Conservation (phyloP, 1,284 basidiomycete species). For the Mycena sp. region DNA sequence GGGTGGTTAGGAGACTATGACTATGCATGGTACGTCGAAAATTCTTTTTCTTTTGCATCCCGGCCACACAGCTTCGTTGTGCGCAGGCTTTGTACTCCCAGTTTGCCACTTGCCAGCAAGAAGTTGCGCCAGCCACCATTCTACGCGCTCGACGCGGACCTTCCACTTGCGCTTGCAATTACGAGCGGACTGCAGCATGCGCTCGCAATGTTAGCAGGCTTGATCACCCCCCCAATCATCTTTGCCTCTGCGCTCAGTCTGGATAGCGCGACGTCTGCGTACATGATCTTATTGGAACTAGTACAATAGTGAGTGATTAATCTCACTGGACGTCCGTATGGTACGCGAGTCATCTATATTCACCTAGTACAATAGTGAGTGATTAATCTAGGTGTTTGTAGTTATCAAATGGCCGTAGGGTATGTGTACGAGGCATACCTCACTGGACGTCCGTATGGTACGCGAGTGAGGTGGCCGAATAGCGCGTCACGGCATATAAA, state of each 20-base stretch:
- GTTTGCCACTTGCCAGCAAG: conserved; percentile 59
- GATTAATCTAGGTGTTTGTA: too few relatives aligned
- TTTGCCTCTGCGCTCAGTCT: conserved; percentile 73
- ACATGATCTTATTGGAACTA: too few relatives aligned
- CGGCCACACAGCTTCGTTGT: neutral
- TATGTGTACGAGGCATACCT: too few relatives aligned
- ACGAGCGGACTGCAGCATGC: conserved; percentile 80
- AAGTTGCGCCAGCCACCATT: conserved; percentile 67
- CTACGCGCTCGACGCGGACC: conserved; percentile 73
- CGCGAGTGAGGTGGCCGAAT: too few relatives aligned
- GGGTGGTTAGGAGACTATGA: conserved; percentile 86
- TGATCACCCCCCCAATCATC: conserved; percentile 84
- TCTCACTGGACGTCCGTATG: too few relatives aligned
- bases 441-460: too few relatives aligned
- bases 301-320: too few relatives aligned
- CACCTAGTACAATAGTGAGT: too few relatives aligned
- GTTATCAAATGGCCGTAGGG: too few relatives aligned
- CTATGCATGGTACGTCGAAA: conserved; percentile 61
- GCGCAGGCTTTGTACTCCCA: conserved; percentile 71
- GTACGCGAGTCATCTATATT: too few relatives aligned
- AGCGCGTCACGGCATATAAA: too few relatives aligned
- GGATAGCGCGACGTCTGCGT: conserved; percentile 67
- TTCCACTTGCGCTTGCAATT: conserved; percentile 76
- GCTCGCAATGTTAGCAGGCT: conserved; percentile 83
- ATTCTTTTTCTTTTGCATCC: neutral